Evolutionary conservation across 306 rosid species (phyloP), one percentile per base, ranked within the genome.

Genomic region (Sphenostylis stenocarpa): DNA sequence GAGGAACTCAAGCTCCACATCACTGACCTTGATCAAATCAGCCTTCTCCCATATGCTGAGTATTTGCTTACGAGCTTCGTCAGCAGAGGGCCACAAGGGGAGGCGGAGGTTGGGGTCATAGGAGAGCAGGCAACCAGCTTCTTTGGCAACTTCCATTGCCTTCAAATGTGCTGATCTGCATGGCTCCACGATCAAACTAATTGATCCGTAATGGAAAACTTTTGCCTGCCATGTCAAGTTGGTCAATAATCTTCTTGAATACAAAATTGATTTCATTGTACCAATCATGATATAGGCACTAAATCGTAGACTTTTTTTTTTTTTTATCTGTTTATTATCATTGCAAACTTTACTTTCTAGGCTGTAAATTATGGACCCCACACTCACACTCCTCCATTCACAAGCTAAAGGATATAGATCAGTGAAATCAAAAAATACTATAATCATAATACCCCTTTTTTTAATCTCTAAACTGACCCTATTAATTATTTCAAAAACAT

Each of bases 111-210:
- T 95, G 0, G 98, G 98, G 19, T 95, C 97, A 41, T 95, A 95
- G 4, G 97, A 95, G 45, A 95, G 97, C 1, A 92, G 62, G n/a
- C 89, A 90, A 24, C 98, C 98, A 4, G 97, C 97, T 3, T 95
- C 96, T 75, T 86, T 95, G 0, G 98, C 97, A 36, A 80, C 91
- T 67, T 95, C 85, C 93, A 95, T 89, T 16, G 98, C 98, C 85
- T 84, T 92, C 23, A 95, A 20, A 83, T 95, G 98, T 6, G 98
- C 97, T 4, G 98, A 90, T 81, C 98, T 87, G 86, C 97, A 92
- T 62, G 98, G 97, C 91, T 95, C 98, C 84, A 90, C 98, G 41
- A 95, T 95, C 97, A 95, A 87, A 78, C 97, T 92, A 48, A 95
- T 92, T 0, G 97, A 95, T 76, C 98, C 98, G 17, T 95, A 92